Evolutionary conservation across 2,329 filamentous ascomycete genomes (phyloP).

Genomic region (Hymenoscyphus albidus): DNA sequence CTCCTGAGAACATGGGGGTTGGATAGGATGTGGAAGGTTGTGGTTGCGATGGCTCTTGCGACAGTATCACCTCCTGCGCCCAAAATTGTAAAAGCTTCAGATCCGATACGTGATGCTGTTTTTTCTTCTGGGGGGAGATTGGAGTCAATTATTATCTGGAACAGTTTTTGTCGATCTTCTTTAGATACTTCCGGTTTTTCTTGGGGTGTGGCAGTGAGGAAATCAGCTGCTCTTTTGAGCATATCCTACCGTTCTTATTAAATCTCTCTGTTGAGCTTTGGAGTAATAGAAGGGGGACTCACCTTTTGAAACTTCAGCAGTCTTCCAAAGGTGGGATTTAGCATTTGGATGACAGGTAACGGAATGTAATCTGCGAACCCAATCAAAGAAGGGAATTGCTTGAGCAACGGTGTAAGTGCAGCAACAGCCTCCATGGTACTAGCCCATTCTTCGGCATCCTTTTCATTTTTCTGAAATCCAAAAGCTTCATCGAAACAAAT

Average conservation of each 20-base stretch:
- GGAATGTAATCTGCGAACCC: background rate
- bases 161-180: conserved; percentile 11
- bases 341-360: background rate
- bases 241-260: background rate
- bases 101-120: conserved; percentile 8
- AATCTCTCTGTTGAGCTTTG: background rate
- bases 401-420: background rate
- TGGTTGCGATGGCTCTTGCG: conserved; percentile 9
- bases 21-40: conserved; percentile 13
- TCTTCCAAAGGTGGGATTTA: background rate
- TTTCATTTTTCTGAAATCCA: background rate
- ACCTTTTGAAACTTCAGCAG: background rate
- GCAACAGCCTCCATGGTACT: background rate
- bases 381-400: background rate
- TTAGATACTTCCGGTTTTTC: background rate
- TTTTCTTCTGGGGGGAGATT: conserved; percentile 23
- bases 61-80: conserved; percentile 16
- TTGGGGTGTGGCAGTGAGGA: background rate
- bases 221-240: background rate
- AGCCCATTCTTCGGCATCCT: background rate
- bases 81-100: conserved; percentile 15
- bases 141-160: conserved; percentile 20
- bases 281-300: background rate
- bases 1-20: conserved; percentile 19
- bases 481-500: background rate